Conservation (phyloP, 2,329 filamentous ascomycete genomes). For the Apiospora phragmitis region DNA sequence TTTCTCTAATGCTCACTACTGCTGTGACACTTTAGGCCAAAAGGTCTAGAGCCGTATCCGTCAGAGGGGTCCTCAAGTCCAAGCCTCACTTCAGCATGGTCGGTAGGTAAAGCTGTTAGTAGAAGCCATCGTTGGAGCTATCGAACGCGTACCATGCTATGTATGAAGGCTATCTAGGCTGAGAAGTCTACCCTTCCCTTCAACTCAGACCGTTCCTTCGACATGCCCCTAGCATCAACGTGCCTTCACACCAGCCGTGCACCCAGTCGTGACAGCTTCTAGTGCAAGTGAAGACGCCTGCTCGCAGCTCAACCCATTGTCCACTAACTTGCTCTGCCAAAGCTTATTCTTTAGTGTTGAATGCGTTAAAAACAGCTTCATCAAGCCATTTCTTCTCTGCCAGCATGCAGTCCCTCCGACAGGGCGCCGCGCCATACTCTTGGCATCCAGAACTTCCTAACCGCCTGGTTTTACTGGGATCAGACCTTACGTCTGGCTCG, state of each 20-base stretch:
- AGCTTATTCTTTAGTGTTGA: not conserved
- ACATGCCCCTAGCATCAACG: not conserved
- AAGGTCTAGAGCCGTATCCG: not conserved
- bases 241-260: not conserved
- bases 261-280: not conserved
- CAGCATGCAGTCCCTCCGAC: not conserved
- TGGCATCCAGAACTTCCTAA: not conserved
- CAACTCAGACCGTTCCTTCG: not conserved
- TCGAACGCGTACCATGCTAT: not conserved
- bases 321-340: not conserved
- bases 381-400: not conserved
- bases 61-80: constrained; percentile 1
- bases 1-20: not conserved
- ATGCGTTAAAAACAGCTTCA: not conserved
- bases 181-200: not conserved
- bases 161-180: not conserved
- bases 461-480: not conserved
- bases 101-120: not conserved
- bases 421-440: not conserved
- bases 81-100: not conserved
- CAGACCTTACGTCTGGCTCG: not conserved
- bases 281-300: not conserved
- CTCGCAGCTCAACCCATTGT: not conserved
- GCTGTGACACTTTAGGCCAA: not conserved
- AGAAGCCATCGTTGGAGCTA: not conserved